Evolutionary conservation across 2,329 filamentous ascomycete genomes (phyloP).

Genomic region (Penicillium concentricum): DNA sequence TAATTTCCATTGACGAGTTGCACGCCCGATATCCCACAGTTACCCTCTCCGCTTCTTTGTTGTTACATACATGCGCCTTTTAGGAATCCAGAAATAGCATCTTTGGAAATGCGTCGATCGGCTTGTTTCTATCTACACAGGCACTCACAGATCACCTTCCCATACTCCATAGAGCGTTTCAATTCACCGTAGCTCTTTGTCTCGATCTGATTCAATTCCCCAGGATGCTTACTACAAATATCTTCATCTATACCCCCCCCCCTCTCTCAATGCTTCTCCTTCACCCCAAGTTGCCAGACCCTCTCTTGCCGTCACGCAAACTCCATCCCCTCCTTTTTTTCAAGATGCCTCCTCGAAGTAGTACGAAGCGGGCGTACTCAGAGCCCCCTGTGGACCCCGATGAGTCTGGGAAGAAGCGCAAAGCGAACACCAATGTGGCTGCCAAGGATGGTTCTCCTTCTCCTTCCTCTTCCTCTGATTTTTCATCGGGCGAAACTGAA

Average conservation of each 20-base stretch:
- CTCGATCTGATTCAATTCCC: not conserved
- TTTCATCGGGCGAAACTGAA: not conserved
- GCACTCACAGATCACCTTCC: not conserved
- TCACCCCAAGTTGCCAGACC: not conserved
- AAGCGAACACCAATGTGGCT: not conserved
- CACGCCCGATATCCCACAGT: not conserved
- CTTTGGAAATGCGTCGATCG: not conserved
- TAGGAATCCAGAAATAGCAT: not conserved
- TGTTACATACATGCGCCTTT: not conserved
- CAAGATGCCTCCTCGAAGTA: not conserved
- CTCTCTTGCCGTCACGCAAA: not conserved
- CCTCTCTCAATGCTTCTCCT: not conserved
- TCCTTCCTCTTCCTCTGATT: not conserved
- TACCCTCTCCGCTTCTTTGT: not conserved
- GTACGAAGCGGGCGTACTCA: not conserved
- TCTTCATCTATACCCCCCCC: not conserved
- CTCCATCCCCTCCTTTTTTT: not conserved
- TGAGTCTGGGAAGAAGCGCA: not conserved
- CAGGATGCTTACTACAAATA: not conserved
- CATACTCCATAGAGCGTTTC: not conserved
- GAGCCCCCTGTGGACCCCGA: not conserved
- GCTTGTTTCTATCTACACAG: not conserved
- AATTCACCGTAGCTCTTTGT: not conserved
- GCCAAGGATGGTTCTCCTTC: not conserved
- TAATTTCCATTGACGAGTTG: not conserved